Percentiles rank a stretch among this genome's conserved stretches.
Conservation (phyloP, 768 basidiomycete genomes). For the Hypholoma sublateritium region DNA sequence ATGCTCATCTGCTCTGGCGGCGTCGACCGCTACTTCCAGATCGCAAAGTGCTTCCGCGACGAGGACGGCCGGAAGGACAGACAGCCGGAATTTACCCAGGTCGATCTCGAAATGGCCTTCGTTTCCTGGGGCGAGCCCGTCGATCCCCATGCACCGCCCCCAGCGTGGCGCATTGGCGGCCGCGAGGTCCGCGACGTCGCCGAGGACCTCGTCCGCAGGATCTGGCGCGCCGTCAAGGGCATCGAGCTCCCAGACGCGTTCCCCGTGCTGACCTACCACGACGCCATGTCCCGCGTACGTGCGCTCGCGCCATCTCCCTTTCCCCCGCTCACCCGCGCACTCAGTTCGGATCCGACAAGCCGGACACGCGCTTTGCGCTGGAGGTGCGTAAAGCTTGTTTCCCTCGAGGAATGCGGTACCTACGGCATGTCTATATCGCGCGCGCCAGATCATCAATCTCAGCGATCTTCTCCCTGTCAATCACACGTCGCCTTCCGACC, state of each 20-base stretch:
- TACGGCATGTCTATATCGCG: slow-evolving; percentile 13
- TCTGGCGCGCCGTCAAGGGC: slow-evolving; percentile 75
- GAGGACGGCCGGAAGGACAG: slow-evolving; percentile 94
- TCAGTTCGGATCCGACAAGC: slow-evolving; percentile 94
- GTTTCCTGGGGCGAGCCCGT: slow-evolving; percentile 70
- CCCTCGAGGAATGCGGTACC: slow-evolving; percentile 13
- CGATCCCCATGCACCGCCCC: slow-evolving; percentile 6
- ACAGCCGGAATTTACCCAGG: slow-evolving; percentile 96
- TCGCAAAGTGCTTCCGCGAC: slow-evolving; percentile 94
- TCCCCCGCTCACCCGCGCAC: slow-evolving; percentile 14
- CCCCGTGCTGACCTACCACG: slow-evolving; percentile 81
- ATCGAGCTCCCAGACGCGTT: slow-evolving; percentile 62
- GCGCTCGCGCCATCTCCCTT: background rate
- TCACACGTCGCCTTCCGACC: slow-evolving; percentile 22
- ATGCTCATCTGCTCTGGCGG: slow-evolving; percentile 87
- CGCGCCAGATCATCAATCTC: slow-evolving; percentile 44
- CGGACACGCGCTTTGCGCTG: slow-evolving; percentile 85
- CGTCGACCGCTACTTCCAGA: slow-evolving; percentile 89
- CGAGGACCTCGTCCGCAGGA: slow-evolving; percentile 68
- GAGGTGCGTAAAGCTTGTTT: slow-evolving; percentile 52
- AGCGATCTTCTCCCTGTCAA: slow-evolving; percentile 34
- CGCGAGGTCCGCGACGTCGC: slow-evolving; percentile 76
- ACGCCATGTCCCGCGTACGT: slow-evolving; percentile 87
- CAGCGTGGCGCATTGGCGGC: slow-evolving; percentile 83
- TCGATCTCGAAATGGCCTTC: slow-evolving; percentile 96